Evolutionary conservation across 495 filamentous ascomycete species (phyloP), one percentile per base, ranked within the genome.

Genomic region (Aspergillus sclerotioniger): DNA sequence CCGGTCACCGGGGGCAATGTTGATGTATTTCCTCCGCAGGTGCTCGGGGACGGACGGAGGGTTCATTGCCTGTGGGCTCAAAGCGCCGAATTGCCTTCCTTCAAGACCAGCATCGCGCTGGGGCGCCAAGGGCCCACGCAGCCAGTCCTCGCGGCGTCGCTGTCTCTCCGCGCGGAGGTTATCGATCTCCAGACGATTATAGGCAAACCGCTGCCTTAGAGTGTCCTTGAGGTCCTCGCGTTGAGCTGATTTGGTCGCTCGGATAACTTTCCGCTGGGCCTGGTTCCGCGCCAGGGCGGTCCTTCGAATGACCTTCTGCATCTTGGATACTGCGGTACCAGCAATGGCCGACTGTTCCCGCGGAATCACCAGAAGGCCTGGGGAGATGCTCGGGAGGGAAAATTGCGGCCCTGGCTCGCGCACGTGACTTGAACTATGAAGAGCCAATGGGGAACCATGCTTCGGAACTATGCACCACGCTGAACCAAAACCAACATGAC

Each of bases 241-340:
- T 63, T 67, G 5, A 59, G 66, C 57, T 64, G 69, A 57, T 71
- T 80, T 79, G 46, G 62, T 55, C 16, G 57, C 79, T 71, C 67
- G 81, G 75, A 67, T 67, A 8, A 68, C 61, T 56, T 75, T 79
- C 43, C 73, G 71, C 52, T 78, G 76, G 43, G 76, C 82, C 71
- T 87, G 84, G 65, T 82, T 83, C 68, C 87, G 77, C 60, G 88
- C 88, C 61, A 86, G 76, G 47, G 80, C 76, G 58, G 87, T 85
- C 61, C 87, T 82, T 65, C 82, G 82, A 62, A 90, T 80, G 63
- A 91, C 78, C 72, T 87, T 90, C 72, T 91, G 86, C 89, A 92
- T 92, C 61, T 62, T 77, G 67, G 50, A 39, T 43, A 57, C 52
- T 51, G 64, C 57, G 64, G 61, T 56, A 41, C 58, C 63, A 65